Evolutionary conservation across 305 asterid genomes (phyloP).

Genomic region (Monarda citriodora): DNA sequence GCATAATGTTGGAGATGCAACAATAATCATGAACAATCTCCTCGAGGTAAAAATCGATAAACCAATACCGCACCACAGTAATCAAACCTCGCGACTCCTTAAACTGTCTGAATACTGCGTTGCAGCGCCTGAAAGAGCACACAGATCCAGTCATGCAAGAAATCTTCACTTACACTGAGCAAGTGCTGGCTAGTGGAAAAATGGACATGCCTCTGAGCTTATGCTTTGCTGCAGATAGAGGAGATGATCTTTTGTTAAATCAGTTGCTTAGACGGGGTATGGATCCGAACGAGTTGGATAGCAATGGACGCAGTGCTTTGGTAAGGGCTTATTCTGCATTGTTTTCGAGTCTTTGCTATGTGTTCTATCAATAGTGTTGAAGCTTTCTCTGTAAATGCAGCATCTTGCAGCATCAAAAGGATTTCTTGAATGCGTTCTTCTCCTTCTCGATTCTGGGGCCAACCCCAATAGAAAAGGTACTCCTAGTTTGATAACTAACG

Average conservation of each 20-base stretch:
- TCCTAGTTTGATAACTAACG: not conserved
- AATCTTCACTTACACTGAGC: constrained; percentile 58
- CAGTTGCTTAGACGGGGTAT: constrained; percentile 66
- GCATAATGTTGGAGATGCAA: constrained; percentile 80
- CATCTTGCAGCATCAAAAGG: constrained; percentile 72
- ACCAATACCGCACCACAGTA: not conserved
- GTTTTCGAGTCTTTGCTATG: not conserved
- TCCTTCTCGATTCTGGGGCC: constrained; percentile 76
- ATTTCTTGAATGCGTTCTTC: constrained; percentile 46
- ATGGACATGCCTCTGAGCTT: constrained; percentile 86
- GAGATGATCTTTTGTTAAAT: constrained; percentile 64
- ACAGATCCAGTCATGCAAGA: constrained; percentile 54
- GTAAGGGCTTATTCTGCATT: constrained; percentile 32
- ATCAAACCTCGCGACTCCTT: not conserved
- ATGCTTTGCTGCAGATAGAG: constrained; percentile 84
- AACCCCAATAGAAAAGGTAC: constrained; percentile 69
- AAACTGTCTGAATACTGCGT: not conserved
- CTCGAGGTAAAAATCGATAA: constrained; percentile 52
- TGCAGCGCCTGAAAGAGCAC: constrained; percentile 69
- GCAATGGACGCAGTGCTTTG: constrained; percentile 62
- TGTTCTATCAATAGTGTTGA: not conserved
- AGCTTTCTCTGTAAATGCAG: constrained; percentile 32
- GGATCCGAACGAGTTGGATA: constrained; percentile 74
- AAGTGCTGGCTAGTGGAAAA: constrained; percentile 78
- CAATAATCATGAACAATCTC: constrained; percentile 77